These are phyloP conservation scores for Hyphopichia burtonii DNA, from an alignment of 1,139 yeast genomes.

Conservation along the genomic window DNA sequence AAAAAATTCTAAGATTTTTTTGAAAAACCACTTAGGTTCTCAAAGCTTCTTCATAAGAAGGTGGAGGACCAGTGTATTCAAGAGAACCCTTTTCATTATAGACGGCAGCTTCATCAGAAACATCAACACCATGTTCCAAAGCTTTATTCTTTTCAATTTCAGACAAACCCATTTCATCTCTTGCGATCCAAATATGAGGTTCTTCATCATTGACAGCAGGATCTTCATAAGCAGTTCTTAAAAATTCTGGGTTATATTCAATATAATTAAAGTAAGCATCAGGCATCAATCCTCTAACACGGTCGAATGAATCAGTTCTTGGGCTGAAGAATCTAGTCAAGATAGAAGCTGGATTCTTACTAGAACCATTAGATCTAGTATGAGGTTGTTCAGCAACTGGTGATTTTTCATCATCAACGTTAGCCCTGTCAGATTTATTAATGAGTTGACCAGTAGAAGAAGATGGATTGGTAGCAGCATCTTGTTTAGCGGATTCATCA, in stretches of 20 bases:
- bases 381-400: conserved; percentile 2
- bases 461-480: conserved; percentile 14
- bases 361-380: conserved; percentile 4
- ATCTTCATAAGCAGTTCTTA: conserved; percentile 59
- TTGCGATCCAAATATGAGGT: conserved; percentile 70
- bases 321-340: conserved; percentile 42
- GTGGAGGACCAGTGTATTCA: conserved; percentile 63
- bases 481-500: conserved; percentile 14
- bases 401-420: conserved; percentile 4
- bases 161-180: conserved; percentile 69
- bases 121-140: conserved; percentile 53
- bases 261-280: conserved; percentile 40
- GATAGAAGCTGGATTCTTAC: conserved; percentile 23
- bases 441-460: conserved; percentile 12
- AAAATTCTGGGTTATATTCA: conserved; percentile 42
- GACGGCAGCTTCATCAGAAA: conserved; percentile 55
- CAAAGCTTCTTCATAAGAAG: conserved; percentile 48
- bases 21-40: conserved; percentile 23
- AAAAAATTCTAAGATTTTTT: not conserved
- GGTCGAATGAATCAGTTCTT: conserved; percentile 38
- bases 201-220: conserved; percentile 61
- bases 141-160: conserved; percentile 59
- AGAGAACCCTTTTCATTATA: conserved; percentile 56
- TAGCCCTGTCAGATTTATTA: conserved; percentile 3
- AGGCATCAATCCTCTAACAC: conserved; percentile 40